Evolutionary conservation across 805 yeast genomes (phyloP).

Genomic region (Monosporozyma yasuniensis): DNA sequence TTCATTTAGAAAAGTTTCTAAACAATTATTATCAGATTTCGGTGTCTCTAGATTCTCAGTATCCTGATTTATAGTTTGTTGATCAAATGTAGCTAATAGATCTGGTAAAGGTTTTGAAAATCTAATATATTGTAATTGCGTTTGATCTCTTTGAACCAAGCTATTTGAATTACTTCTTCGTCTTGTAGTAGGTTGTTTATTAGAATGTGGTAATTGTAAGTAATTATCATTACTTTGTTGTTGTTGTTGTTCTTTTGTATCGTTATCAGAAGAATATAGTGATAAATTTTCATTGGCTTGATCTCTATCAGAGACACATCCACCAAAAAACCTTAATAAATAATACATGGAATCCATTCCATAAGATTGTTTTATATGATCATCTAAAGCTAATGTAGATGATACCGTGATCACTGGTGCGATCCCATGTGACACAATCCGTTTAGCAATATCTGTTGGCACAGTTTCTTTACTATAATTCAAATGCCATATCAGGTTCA

Average conservation of each 20-base stretch:
- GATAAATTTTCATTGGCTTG: slow-evolving; percentile 19
- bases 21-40: slow-evolving; percentile 29
- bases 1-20: slow-evolving; percentile 31
- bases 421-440: slow-evolving; percentile 26
- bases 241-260: too few relatives aligned
- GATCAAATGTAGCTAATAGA: slow-evolving; percentile 11
- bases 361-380: slow-evolving; percentile 20
- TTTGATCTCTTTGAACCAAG: slow-evolving; percentile 25
- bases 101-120: slow-evolving; percentile 37
- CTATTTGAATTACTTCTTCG: slow-evolving; percentile 26
- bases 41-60: too few relatives aligned
- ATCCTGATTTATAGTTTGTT: too few relatives aligned
- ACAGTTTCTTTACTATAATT: slow-evolving; percentile 21
- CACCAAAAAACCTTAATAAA: slow-evolving; percentile 27
- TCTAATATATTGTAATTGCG: slow-evolving; percentile 38
- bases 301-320: slow-evolving; percentile 29
- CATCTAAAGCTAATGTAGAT: slow-evolving; percentile 23
- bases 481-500: slow-evolving; percentile 27
- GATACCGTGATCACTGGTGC: slow-evolving; percentile 29
- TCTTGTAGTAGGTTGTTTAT: background rate
- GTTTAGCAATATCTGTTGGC: slow-evolving; percentile 26
- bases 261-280: too few relatives aligned
- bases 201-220: background rate
- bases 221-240: background rate
- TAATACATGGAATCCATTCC: slow-evolving; percentile 25